Evolutionary conservation across 805 yeast genomes (phyloP), one percentile per base, ranked within the genome.

Genomic region (Candida methanosorbosa): DNA sequence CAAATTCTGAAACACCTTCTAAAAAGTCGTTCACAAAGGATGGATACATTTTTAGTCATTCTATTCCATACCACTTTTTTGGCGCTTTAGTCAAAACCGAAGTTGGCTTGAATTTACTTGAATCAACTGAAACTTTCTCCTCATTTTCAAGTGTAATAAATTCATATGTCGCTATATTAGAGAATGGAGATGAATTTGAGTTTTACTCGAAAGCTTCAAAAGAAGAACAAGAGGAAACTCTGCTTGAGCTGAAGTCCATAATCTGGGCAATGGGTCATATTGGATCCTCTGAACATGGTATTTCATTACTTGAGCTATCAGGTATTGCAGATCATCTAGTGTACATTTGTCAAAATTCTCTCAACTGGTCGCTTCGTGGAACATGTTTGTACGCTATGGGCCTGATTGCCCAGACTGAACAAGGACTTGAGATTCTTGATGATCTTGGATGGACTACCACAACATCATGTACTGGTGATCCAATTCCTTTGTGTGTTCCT

Each of bases 191-290:
- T 27, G 56, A 49, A 29, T 25, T 38, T 7, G 43, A 43, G 19
- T 46, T 42, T 23, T 45, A 49, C 28, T 27, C 33, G 13, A 32
- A 41, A 20, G 46, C 47, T 9, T 38, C 41, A 9, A 35, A 37
- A 17, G 36, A 34, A 9, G 52, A 50, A 6, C 66, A 59, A 16
- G 60, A 59, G 5, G 64, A 65, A 6, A 56, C 58, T 15, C 39
- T 63, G 15, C 23, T 61, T 8, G 68, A 67, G 41, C 54, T 90
- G 18, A 85, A 84, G 49, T 83, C 88, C 9, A 73, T 81, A 23
- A 47, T 90, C 24, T 90, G 97, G 97, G 78, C 94, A 2, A 65
- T 85, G 23, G 97, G 96, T 0, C 78, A 79, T 46, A 75, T 88
- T 21, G 88, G 88, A 2, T 72, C 87, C 1, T 72, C 86, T 1